Base-by-base conservation (phyloP, 1,284 basidiomycete species). In the Ustilago bromivora region DNA sequence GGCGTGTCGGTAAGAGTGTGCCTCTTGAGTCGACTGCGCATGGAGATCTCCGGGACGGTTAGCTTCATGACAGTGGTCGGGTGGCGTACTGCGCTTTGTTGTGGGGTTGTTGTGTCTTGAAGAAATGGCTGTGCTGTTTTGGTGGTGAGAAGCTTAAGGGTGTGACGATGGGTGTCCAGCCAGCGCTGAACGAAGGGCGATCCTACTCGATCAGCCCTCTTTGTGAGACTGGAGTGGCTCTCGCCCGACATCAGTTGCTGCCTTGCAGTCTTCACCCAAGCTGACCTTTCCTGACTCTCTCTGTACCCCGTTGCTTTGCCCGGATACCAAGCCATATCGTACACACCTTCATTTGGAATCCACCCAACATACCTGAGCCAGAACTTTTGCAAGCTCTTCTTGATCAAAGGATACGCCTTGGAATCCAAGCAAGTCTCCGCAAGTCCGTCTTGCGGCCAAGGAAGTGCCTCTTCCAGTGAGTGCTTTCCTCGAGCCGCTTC, bases 171-270 rank as follows among this genome's bases (percentile, higher is more conserved):
- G 3, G 36, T 13, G 32, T 74, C 61, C 36, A 78, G 40, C 60
- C 61, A 61, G 17, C 71, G 71, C 35, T 74, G 71, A 3, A 66
- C 40, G 47, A 78, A 78, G 0, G 76, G 76, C 76, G 71, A 78
- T 31, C 76, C 76, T 9, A 58, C 52, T 8, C 32, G 65, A 17
- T 58, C 17, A 4, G 23, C 23, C 57, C 63, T 31, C 23, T 34
- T 28, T 34, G 35, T 23, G 15, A 58, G 2, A 2, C 46, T 10
- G 5, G 52, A 11, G 12, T 17, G 6, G 47, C 13, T 12, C 2
- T 35, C 1, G 34, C 12, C 7, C 43, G 34, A 12, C 28, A 61
- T n/a, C 5, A 49, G 28, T n/a, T 46, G 55, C 15, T 46, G 52
- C 2, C 65, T 49, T 15, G 64, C 55, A 6, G 47, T 47, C 34